Percentiles rank a stretch among this genome's conserved stretches.
Evolutionary conservation across 2,329 filamentous ascomycete species (phyloP).

Genomic region (Colletotrichum eleusines): DNA sequence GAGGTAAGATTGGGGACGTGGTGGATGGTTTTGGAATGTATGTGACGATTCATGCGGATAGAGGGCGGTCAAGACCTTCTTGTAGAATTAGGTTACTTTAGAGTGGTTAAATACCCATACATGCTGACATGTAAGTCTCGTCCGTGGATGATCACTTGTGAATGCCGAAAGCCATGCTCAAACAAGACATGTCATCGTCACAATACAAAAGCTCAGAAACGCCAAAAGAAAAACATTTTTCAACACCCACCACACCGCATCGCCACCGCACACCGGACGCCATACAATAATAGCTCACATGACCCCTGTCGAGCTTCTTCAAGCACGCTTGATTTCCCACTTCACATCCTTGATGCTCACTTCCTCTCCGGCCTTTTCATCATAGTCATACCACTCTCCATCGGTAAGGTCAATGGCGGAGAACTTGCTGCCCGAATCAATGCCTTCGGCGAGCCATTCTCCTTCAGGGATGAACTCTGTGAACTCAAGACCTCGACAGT

Average conservation of each 20-base stretch:
- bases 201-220: background rate
- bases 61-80: conserved; percentile 25
- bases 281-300: conserved; percentile 31
- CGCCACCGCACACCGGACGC: conserved; percentile 11
- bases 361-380: conserved; percentile 92
- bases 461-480: conserved; percentile 93
- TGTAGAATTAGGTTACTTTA: conserved; percentile 38
- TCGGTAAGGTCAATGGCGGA: conserved; percentile 84
- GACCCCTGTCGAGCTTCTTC: conserved; percentile 44
- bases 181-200: background rate
- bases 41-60: conserved; percentile 32
- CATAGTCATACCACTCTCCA: conserved; percentile 98
- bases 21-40: conserved; percentile 23
- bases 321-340: conserved; percentile 86
- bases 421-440: conserved; percentile 86
- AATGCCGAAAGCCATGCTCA: background rate
- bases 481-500: conserved; percentile 95
- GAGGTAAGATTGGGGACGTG: background rate
- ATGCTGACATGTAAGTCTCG: conserved; percentile 10
- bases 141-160: background rate
- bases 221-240: background rate
- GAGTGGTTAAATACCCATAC: conserved; percentile 40
- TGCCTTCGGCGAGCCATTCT: conserved; percentile 87
- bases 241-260: background rate
- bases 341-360: conserved; percentile 91